These are phyloP conservation scores for Kurtzmaniella quercitrusa DNA, from an alignment of 1,139 yeast species.

Conservation along the genomic window DNA sequence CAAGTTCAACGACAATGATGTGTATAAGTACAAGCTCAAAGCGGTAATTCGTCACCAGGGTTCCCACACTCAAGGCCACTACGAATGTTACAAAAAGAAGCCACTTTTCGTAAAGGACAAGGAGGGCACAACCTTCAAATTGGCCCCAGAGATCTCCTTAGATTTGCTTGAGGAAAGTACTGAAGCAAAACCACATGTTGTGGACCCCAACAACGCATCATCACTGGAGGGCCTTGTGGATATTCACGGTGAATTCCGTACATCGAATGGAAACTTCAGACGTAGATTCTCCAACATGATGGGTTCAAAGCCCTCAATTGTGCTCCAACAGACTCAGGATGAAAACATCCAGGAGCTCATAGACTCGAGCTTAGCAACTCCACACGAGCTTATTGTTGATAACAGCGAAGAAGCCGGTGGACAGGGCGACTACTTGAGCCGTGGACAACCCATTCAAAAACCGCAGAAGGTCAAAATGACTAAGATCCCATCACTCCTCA, in stretches of 20 bases:
- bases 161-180: constrained; percentile 17
- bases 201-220: neutral
- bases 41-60: constrained; percentile 86
- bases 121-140: constrained; percentile 44
- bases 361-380: constrained; percentile 39
- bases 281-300: constrained; percentile 36
- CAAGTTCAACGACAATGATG: constrained; percentile 42
- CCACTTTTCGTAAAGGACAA: constrained; percentile 55
- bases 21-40: constrained; percentile 54
- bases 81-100: constrained; percentile 72
- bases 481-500: constrained; percentile 50
- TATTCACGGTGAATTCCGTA: constrained; percentile 13
- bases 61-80: constrained; percentile 86
- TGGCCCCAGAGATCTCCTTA: constrained; percentile 40
- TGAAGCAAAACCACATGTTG: neutral
- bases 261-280: constrained; percentile 22
- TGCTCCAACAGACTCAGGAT: constrained; percentile 37
- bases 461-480: constrained; percentile 34
- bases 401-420: constrained; percentile 11
- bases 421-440: constrained; percentile 19
- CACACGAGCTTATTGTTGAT: constrained; percentile 37
- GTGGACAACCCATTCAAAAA: constrained; percentile 9
- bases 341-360: constrained; percentile 38
- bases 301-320: constrained; percentile 43
- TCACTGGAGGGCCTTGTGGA: constrained; percentile 15